Conservation (phyloP, 2,329 filamentous ascomycete genomes). For the Colletotrichum liaoningense region DNA sequence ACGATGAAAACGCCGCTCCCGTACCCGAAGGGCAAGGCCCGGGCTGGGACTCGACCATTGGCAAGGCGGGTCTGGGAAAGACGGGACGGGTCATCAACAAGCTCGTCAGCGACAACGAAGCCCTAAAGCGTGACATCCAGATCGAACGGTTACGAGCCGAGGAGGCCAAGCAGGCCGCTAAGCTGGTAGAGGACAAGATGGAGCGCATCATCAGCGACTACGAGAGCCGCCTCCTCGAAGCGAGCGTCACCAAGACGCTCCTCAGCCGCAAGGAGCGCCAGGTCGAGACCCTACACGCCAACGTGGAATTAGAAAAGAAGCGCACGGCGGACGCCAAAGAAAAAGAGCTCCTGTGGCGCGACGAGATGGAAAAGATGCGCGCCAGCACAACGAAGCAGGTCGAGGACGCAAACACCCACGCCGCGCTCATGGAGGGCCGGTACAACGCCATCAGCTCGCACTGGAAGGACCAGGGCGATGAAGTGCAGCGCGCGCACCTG, state of each 20-base stretch:
- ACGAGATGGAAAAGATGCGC: constrained; percentile 71
- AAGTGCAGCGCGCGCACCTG: constrained; percentile 65
- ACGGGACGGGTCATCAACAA: constrained; percentile 82
- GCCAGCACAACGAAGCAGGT: constrained; percentile 71
- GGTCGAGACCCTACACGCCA: constrained; percentile 74
- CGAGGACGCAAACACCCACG: constrained; percentile 73
- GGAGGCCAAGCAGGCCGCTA: constrained; percentile 76
- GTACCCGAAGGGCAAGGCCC: constrained; percentile 48
- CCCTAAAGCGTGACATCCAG: constrained; percentile 78
- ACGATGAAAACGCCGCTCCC: constrained; percentile 38
- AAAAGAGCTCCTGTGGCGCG: constrained; percentile 70
- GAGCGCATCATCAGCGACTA: constrained; percentile 76
- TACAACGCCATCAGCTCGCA: constrained; percentile 75
- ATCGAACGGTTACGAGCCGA: constrained; percentile 74
- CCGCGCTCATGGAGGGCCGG: constrained; percentile 75
- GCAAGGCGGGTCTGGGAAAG: constrained; percentile 76
- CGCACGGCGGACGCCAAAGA: constrained; percentile 69
- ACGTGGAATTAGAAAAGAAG: constrained; percentile 73
- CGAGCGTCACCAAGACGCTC: constrained; percentile 77
- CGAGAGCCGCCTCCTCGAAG: constrained; percentile 75
- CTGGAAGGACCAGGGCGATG: constrained; percentile 74
- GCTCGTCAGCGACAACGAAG: constrained; percentile 83
- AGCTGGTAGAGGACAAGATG: constrained; percentile 77
- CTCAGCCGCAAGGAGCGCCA: constrained; percentile 80
- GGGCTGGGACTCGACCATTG: constrained; percentile 75